Evolutionary conservation across 306 rosid genomes (phyloP).

Genomic region (Sesbania bispinosa): DNA sequence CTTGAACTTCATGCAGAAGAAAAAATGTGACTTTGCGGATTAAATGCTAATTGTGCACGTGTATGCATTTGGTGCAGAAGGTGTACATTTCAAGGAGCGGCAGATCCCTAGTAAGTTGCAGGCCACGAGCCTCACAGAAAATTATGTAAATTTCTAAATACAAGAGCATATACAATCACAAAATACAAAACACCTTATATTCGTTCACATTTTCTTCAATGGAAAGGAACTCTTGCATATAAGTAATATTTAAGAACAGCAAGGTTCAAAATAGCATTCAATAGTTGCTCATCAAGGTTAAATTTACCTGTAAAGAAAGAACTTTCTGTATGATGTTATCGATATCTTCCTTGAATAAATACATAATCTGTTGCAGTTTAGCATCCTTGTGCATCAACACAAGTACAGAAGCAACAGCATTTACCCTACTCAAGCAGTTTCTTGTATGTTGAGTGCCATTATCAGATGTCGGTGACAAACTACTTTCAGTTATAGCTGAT

Average conservation of each 20-base stretch:
- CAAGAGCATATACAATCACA: not conserved
- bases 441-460: slow-evolving; percentile 24
- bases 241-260: slow-evolving; percentile 5
- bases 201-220: not conserved
- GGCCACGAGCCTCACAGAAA: not conserved
- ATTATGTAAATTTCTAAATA: not conserved
- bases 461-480: slow-evolving; percentile 19
- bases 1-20: not conserved
- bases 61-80: not conserved
- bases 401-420: slow-evolving; percentile 46
- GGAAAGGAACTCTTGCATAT: not conserved
- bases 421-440: slow-evolving; percentile 30
- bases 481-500: slow-evolving; percentile 36
- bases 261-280: not conserved
- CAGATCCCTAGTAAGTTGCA: not conserved
- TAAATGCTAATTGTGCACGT: not conserved
- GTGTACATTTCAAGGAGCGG: not conserved
- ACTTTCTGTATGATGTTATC: slow-evolving; percentile 38
- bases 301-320: slow-evolving; percentile 48
- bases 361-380: slow-evolving; percentile 39
- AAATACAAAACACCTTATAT: slow-evolving; percentile 1
- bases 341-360: slow-evolving; percentile 46
- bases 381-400: slow-evolving; percentile 47
- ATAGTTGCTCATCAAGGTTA: slow-evolving; percentile 21
- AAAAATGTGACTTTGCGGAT: not conserved